Base-by-base conservation (phyloP, 2,329 filamentous ascomycete species). In the Colletotrichum cordylinicola region DNA sequence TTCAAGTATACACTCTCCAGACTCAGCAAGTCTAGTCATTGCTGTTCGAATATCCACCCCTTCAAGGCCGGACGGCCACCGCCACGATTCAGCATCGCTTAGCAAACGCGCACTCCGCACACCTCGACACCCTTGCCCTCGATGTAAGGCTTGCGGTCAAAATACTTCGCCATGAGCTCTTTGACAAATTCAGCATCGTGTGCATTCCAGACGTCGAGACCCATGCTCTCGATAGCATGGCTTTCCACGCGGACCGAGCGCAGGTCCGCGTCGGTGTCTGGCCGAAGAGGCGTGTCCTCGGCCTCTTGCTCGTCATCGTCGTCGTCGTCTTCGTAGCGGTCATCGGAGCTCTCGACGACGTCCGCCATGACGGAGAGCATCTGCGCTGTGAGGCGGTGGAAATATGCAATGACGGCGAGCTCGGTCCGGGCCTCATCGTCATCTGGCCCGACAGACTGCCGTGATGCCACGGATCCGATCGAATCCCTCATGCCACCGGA, bases 331-430 rank as follows among this genome's bases (percentile, higher is more conserved):
- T 86, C 86, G 65, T 86, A 86, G 13, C 85, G 83, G n/a, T 87
- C 87, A 13, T 88, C 88, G 8, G 86, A 82, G 65, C 82, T 82
- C 52, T 89, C 88, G 8, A 94, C 90, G 5, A 94, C 85, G 77
- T 93, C 91, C 1, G 90, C 89, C 69, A 96, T 82, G 4, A 90
- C 89, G 1, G 88, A 88, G 27, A 96, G 85, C 58, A 95, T 88
- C 79, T 91, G 88, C 4, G 91, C 90, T 1, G 94, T 96, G 67
- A 95, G 87, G 2, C 94, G 91, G 84, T 96, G 94, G 83, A 96
- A 96, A 83, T 96, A 97, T 2, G 94, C 93, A 70, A 96, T 94
- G 67, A 95, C 90, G 55, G 93, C 91, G 76, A 95, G 92, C 81
- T 96, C 93, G 13, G 90, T 82, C 62, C 86, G 83, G 60, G 90